Evolutionary conservation across 306 rosid species (phyloP).

Genomic region (Carpinus fangiana): DNA sequence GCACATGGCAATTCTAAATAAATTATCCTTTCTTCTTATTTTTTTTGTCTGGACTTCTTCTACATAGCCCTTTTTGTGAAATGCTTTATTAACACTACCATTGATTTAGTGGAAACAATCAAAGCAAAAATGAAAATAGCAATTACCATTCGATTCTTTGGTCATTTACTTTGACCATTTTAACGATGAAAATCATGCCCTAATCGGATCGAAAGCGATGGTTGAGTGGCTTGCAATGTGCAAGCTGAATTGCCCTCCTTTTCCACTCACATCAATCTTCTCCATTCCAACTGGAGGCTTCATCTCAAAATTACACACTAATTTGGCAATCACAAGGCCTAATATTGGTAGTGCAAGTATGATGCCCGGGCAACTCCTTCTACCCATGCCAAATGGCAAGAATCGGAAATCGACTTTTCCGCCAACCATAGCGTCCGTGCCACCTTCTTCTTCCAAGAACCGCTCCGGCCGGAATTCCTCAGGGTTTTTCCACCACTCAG

Average conservation of each 20-base stretch:
- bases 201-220: slow-evolving; percentile 39
- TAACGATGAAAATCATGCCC: background rate
- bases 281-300: slow-evolving; percentile 36
- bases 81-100: background rate
- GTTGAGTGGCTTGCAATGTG: slow-evolving; percentile 74
- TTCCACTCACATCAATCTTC: slow-evolving; percentile 63
- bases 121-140: background rate
- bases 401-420: slow-evolving; percentile 73
- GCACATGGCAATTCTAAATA: no score
- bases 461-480: slow-evolving; percentile 80
- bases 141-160: background rate
- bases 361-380: slow-evolving; percentile 89
- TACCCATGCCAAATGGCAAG: slow-evolving; percentile 80
- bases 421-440: slow-evolving; percentile 58
- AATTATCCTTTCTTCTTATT: background rate
- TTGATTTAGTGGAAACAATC: background rate
- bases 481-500: slow-evolving; percentile 71
- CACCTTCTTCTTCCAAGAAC: slow-evolving; percentile 67
- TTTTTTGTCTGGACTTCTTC: background rate
- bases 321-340: slow-evolving; percentile 58
- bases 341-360: slow-evolving; percentile 82
- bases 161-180: background rate
- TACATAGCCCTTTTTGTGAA: background rate
- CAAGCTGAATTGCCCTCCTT: slow-evolving; percentile 80
- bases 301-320: slow-evolving; percentile 65